These are phyloP conservation scores for Elaeis guineensis DNA, from an alignment of 176 grass and related monocot genomes.

Conservation along the genomic window DNA sequence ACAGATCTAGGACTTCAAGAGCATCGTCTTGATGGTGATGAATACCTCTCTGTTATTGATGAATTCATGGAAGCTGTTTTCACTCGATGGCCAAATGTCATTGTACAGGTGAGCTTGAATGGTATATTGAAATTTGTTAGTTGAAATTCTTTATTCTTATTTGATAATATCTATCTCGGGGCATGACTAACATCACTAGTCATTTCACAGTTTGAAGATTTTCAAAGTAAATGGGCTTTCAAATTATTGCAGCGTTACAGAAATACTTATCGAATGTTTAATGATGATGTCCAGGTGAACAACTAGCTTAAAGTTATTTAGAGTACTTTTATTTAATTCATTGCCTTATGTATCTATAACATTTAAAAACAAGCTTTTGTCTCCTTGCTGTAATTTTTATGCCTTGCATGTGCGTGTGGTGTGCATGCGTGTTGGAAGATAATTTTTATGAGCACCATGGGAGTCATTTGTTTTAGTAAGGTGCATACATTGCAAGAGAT, in stretches of 20 bases:
- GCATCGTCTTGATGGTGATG: slow-evolving; percentile 89
- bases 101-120: slow-evolving; percentile 66
- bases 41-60: slow-evolving; percentile 89
- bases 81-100: slow-evolving; percentile 94
- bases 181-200: not conserved
- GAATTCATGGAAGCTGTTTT: slow-evolving; percentile 99
- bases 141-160: not conserved
- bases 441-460: too few relatives aligned
- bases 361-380: too few relatives aligned
- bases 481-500: too few relatives aligned
- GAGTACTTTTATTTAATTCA: not conserved
- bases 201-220: slow-evolving; percentile 82
- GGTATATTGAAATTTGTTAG: not conserved
- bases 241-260: slow-evolving; percentile 89
- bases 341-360: too few relatives aligned
- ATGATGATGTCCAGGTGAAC: slow-evolving; percentile 97
- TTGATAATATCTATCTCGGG: not conserved
- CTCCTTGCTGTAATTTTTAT: too few relatives aligned
- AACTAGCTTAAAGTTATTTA: slow-evolving; percentile 8
- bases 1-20: slow-evolving; percentile 77
- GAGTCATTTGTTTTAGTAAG: too few relatives aligned
- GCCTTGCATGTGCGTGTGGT: too few relatives aligned
- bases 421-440: too few relatives aligned
- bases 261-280: slow-evolving; percentile 94
- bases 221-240: slow-evolving; percentile 99